These are phyloP conservation scores for Suillus decipiens DNA, from an alignment of 768 basidiomycete genomes.

Conservation along the genomic window DNA sequence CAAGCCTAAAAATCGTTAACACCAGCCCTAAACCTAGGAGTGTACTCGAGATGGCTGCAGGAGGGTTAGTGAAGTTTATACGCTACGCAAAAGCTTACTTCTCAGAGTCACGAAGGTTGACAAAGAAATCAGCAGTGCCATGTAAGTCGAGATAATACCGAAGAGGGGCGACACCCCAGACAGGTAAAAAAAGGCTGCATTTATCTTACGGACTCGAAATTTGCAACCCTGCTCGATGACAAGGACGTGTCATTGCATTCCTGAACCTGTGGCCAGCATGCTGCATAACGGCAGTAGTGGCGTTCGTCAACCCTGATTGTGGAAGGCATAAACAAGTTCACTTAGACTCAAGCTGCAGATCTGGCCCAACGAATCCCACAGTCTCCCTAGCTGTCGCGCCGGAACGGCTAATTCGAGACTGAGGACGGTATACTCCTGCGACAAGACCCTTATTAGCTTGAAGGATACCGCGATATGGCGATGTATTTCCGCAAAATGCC, in stretches of 20 bases:
- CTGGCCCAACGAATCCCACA: not conserved
- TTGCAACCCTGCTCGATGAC: not conserved
- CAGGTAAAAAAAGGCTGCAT: not conserved
- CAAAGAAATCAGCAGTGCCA: not conserved
- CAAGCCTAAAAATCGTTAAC: conserved; percentile 19
- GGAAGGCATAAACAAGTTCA: not conserved
- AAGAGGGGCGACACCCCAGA: not conserved
- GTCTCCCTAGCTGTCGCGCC: not conserved
- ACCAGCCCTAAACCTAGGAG: conserved; percentile 13
- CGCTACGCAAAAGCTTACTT: not conserved
- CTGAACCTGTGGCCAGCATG: not conserved
- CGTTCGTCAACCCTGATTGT: not conserved
- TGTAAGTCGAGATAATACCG: not conserved
- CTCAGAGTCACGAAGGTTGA: not conserved
- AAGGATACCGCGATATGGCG: not conserved
- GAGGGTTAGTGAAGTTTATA: not conserved
- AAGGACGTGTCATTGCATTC: not conserved
- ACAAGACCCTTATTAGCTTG: not conserved
- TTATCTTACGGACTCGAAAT: not conserved
- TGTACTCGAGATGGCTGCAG: conserved; percentile 13
- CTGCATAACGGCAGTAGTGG: not conserved
- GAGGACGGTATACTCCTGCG: not conserved
- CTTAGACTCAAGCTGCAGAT: not conserved
- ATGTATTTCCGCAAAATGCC: not conserved
- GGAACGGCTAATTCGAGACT: not conserved